Base-by-base conservation (phyloP, 2,329 filamentous ascomycete species). In the Macrophomina tecta region DNA sequence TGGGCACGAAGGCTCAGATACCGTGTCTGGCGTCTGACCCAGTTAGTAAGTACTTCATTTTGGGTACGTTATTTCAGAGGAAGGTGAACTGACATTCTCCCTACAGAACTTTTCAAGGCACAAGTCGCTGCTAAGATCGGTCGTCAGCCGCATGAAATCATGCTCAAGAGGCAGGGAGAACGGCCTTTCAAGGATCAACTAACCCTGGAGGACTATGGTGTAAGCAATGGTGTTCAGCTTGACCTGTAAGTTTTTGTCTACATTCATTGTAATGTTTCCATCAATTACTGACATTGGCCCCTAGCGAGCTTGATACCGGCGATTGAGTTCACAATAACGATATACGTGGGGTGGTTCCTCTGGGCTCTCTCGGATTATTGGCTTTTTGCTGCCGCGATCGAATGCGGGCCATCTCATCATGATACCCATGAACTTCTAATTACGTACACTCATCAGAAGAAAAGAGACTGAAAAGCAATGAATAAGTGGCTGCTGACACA, bases 1-100 rank as follows among this genome's bases (percentile, higher is more conserved):
- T 98, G 42, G 94, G 94, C 12, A 97, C 94, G n/a, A 97, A 97
- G 75, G 92, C 94, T 16, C 91, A 92, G 63, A 95, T 98, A 70
- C 94, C 94, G 0, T 97, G 94, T 77, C 83, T 97, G 67, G 89
- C 92, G 0, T 91, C 89, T 3, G 94, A 98, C 80, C 90, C 89
- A 7, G 90, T 97, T 70, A 90, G 81, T 81, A 68, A 73, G 80
- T 77, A 14, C 58, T 16, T 51, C n/a, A 30, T n/a, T 14, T 36
- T 4, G 5, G n/a, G 23, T 23, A 23, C 23, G 2, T 23, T 23
- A 23, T 23, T 40, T 7, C 8, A 14, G 5, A 49, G 34, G 30
- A 14, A 8, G 14, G 36, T 48, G 16, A 5, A 66, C 70, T 68
- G 66, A 70, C 69, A 64, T 42, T 38, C 23, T 16, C 14, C 36